A percentile compares a stretch with the other conserved stretches of the same genome.
Conservation (phyloP, 1,284 basidiomycete species). For the Malassezia nana region DNA sequence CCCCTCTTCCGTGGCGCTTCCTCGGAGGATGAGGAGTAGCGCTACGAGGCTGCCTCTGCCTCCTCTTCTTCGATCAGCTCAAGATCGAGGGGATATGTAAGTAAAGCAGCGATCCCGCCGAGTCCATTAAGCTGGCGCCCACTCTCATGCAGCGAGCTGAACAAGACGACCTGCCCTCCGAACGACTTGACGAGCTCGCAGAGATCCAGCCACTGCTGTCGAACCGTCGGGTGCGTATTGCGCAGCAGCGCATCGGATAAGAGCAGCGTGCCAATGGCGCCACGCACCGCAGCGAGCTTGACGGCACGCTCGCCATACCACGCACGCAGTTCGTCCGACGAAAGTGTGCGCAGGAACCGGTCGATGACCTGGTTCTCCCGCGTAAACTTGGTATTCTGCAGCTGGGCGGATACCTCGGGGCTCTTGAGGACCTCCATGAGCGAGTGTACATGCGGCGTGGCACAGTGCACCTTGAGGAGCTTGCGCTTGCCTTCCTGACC, state of each 20-base stretch:
- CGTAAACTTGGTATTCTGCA: slow-evolving; percentile 97
- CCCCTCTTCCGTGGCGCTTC: slow-evolving; percentile 13
- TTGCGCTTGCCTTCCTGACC: slow-evolving; percentile 65
- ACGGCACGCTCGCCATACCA: slow-evolving; percentile 99
- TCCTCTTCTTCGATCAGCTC: slow-evolving; percentile 59
- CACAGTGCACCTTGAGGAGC: slow-evolving; percentile 80
- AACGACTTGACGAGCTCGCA: slow-evolving; percentile 80
- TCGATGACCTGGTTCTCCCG: slow-evolving; percentile 61
- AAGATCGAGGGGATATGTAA: slow-evolving; percentile 90
- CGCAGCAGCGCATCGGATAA: slow-evolving; percentile 93
- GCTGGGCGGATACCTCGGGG: slow-evolving; percentile 57
- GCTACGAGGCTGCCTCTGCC: slow-evolving; percentile 21
- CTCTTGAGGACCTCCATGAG: slow-evolving; percentile 87
- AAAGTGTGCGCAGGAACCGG: slow-evolving; percentile 67
- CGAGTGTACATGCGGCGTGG: slow-evolving; percentile 88
- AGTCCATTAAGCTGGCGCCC: slow-evolving; percentile 78
- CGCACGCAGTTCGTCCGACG: slow-evolving; percentile 82
- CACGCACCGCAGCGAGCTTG: slow-evolving; percentile 75
- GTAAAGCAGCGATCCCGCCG: slow-evolving; percentile 86
- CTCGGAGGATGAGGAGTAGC: background rate
- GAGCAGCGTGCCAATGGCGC: slow-evolving; percentile 83
- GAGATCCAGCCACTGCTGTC: slow-evolving; percentile 66
- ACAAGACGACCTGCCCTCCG: slow-evolving; percentile 86
- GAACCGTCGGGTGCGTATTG: slow-evolving; percentile 37
- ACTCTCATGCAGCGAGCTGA: slow-evolving; percentile 97